phyloP scores from a whole-genome alignment of 2,329 filamentous ascomycete genomes.

The Monilinia laxa region DNA sequence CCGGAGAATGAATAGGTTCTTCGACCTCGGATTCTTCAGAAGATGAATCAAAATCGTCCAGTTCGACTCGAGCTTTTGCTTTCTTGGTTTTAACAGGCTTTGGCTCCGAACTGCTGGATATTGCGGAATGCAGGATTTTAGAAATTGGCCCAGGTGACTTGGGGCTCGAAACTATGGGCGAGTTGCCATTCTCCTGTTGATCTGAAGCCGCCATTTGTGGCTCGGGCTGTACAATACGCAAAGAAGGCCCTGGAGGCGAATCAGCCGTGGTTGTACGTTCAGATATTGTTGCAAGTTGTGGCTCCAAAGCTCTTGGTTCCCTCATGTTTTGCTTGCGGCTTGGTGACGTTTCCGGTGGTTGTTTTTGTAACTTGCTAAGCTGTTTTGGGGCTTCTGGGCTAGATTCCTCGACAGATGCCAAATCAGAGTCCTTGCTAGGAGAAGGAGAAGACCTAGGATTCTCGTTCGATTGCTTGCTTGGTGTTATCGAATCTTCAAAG shows the following conservation, averaged over 20 bases:
- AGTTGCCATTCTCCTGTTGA: conserved; percentile 34
- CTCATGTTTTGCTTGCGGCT: conserved; percentile 30
- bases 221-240: conserved; percentile 39
- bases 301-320: conserved; percentile 33
- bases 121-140: conserved; percentile 46
- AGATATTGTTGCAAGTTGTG: conserved; percentile 32
- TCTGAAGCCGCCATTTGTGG: conserved; percentile 32
- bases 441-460: conserved; percentile 40
- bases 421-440: conserved; percentile 40
- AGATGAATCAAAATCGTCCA: conserved; percentile 66
- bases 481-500: conserved; percentile 39
- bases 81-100: conserved; percentile 58
- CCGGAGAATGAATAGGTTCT: conserved; percentile 31
- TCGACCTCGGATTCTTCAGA: conserved; percentile 44
- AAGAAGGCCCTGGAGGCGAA: conserved; percentile 36
- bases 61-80: conserved; percentile 61
- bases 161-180: conserved; percentile 42
- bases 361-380: conserved; percentile 70
- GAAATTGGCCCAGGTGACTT: conserved; percentile 44
- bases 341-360: conserved; percentile 42
- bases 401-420: conserved; percentile 32
- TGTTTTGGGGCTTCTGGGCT: conserved; percentile 51
- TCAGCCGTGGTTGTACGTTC: conserved; percentile 35
- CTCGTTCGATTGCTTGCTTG: conserved; percentile 45
- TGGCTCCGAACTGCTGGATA: conserved; percentile 46